Evolutionary conservation across 371 early-diverging fungal genomes (phyloP), one percentile per base, ranked within the genome.

Genomic region (Amoeboaphelidium occidentale): DNA sequence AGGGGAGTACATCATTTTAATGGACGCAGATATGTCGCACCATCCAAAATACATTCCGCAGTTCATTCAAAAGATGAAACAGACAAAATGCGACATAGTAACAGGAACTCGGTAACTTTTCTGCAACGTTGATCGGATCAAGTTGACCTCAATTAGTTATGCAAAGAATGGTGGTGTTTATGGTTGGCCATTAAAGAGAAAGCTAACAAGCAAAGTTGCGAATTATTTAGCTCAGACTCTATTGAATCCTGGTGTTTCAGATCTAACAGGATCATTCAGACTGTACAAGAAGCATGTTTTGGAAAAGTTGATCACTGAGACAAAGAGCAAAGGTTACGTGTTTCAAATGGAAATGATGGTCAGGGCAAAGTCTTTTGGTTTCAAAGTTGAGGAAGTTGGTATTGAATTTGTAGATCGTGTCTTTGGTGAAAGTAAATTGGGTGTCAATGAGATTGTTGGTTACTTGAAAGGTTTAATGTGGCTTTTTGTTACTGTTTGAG

Each of bases 331-430:
- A 62, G 98, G 99, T 3, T 98, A 96, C 59, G 92, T 97, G 2
- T 94, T 97, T 70, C 99, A 98, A 64, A 96, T 97, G 97, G 99
- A 98, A 63, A 87, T 97, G 81, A 94, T 98, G 77, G 86, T 90
- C 17, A 76, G 94, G 28, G 97, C 97, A 39, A 70, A 89, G 65
- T 32, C 6, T 10, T 75, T 87, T 62, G 72, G 76, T 49, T 87
- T 65, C 56, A 67, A 73, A 17, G 84, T 98, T 43, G 88, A 79
- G 23, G 98, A 98, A 58, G 63, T 63, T 50, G 27, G 52, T 10
- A 94, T 94, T 60, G 88, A 91, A 2, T 94, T 94, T 73, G 93
- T 91, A 17, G 93, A 91, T 61, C 79, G 96, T 47, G 89, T 92
- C 27, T 92, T 80, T 63, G 96, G 96, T 23, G 92, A 90, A 65